Evolutionary conservation across 2,329 filamentous ascomycete genomes (phyloP).

Genomic region (Colletotrichum trifolii): DNA sequence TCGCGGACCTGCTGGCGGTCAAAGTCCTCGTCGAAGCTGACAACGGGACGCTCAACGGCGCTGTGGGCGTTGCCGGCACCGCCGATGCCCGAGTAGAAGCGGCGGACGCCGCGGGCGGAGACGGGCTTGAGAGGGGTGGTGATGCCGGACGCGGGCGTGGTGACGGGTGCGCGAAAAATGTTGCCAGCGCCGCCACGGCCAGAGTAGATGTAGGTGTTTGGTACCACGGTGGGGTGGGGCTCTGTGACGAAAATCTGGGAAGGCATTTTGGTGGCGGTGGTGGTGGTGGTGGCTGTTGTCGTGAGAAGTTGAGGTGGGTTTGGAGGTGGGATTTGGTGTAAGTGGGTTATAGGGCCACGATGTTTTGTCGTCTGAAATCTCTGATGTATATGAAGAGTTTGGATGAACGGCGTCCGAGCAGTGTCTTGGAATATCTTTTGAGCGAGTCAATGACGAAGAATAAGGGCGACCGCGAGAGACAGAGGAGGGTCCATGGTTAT

Average conservation of each 20-base stretch:
- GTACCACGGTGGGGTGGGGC: conserved; percentile 58
- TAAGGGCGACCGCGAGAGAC: background rate
- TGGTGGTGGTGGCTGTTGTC: background rate
- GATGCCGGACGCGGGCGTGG: conserved; percentile 58
- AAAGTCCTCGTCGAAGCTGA: conserved; percentile 39
- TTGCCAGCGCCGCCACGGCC: conserved; percentile 69
- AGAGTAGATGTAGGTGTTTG: conserved; percentile 61
- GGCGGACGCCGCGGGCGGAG: conserved; percentile 53
- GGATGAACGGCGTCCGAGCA: conserved; percentile 6
- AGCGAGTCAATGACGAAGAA: conserved; percentile 19
- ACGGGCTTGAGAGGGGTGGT: conserved; percentile 59
- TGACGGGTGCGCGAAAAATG: conserved; percentile 59
- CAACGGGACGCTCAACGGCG: conserved; percentile 47
- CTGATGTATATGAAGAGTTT: conserved; percentile 7
- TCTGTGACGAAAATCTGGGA: conserved; percentile 59
- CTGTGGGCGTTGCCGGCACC: conserved; percentile 78
- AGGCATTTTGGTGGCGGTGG: conserved; percentile 47
- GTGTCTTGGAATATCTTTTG: conserved; percentile 18
- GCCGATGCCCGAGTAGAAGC: conserved; percentile 74
- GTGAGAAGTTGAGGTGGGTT: background rate
- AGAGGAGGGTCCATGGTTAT: conserved; percentile 30
- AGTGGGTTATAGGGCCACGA: conserved; percentile 17
- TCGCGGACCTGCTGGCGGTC: conserved; percentile 35
- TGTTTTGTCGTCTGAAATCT: conserved; percentile 29
- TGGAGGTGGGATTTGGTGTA: conserved; percentile 18